Base-by-base conservation (phyloP, 345 rosid species). In the Acer yangbiense region DNA sequence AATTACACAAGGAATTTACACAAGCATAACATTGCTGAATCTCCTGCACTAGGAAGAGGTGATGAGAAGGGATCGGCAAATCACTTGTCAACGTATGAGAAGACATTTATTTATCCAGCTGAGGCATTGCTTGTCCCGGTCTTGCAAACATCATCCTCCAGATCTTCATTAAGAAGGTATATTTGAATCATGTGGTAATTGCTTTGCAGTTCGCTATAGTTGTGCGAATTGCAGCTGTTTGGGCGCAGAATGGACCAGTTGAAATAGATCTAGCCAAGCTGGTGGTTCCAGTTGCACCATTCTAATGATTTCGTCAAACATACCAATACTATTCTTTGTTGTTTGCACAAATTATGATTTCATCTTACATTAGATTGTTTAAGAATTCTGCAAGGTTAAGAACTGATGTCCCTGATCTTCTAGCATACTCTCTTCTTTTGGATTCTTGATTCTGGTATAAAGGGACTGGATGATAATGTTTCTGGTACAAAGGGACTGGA, bases 91-190 rank as follows among this genome's bases (percentile, higher is more conserved):
- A 67, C 44, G 20, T 82, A 78, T 76, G 94, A 89, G 76, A 94
- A 87, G 80, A 89, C 90, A 76, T 91, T 94, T 84, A 87, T 96
- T 50, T 90, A 92, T 86, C 98, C 99, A 82, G 84, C 87, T 65
- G 98, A 92, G 84, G 97, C 98, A 72, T 90, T 96, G 81, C 89
- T 80, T 79, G 98, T 96, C 80, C 98, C 99, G 1, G 89, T 93
- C 76, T 80, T 94, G 85, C 97, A 89, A 73, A 83, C 98, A 74
- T 87, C 98, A 72, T 86, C 85, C 81, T 92, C 99, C 68, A 88
- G 92, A 79, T 88, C 94, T 84, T 94, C 98, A 71, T 79, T 94
- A 82, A 91, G 90, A 90, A 92, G 99, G 98, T 96, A 82, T 74
- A 69, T 65, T 74, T 80, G 6, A 76, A 44, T 77, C 80, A 50